Evolutionary conservation across 2,329 filamentous ascomycete species (phyloP).

Genomic region (Pseudogymnoascus sp.): DNA sequence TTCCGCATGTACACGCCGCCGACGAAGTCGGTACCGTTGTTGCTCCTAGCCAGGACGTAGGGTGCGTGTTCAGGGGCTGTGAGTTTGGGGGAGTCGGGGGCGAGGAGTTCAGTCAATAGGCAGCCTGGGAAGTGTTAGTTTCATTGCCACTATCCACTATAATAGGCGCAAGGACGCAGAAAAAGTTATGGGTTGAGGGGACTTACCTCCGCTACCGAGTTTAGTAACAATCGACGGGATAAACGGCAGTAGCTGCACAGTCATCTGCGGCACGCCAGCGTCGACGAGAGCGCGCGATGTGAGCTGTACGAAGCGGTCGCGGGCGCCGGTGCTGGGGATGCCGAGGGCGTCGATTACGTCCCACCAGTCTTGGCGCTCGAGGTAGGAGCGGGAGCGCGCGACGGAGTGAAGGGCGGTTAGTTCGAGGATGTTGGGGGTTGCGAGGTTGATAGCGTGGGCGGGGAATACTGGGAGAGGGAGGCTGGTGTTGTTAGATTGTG

Average conservation of each 20-base stretch:
- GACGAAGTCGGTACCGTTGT: constrained; percentile 44
- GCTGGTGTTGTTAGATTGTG: background rate
- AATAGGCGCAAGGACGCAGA: constrained; percentile 26
- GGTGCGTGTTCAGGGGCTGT: constrained; percentile 52
- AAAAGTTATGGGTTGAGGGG: too few relatives aligned
- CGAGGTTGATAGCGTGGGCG: constrained; percentile 58
- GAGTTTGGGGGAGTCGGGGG: constrained; percentile 60
- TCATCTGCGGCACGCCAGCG: constrained; percentile 74
- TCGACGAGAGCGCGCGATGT: constrained; percentile 64
- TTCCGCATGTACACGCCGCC: constrained; percentile 79
- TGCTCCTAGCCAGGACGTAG: constrained; percentile 64
- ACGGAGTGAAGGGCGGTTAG: constrained; percentile 69
- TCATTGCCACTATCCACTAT: background rate
- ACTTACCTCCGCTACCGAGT: constrained; percentile 50
- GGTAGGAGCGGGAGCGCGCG: constrained; percentile 46
- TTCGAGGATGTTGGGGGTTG: constrained; percentile 79
- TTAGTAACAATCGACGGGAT: constrained; percentile 82
- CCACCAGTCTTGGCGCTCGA: constrained; percentile 73
- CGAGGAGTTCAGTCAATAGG: constrained; percentile 65
- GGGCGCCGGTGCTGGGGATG: constrained; percentile 60
- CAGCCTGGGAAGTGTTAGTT: constrained; percentile 44
- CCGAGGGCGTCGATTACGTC: constrained; percentile 69
- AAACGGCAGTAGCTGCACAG: constrained; percentile 78
- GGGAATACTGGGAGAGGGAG: constrained; percentile 42
- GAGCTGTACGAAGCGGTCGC: constrained; percentile 64